Evolutionary conservation across 306 rosid species (phyloP), one percentile per base, ranked within the genome.

Genomic region (Ochetophila trinervis): DNA sequence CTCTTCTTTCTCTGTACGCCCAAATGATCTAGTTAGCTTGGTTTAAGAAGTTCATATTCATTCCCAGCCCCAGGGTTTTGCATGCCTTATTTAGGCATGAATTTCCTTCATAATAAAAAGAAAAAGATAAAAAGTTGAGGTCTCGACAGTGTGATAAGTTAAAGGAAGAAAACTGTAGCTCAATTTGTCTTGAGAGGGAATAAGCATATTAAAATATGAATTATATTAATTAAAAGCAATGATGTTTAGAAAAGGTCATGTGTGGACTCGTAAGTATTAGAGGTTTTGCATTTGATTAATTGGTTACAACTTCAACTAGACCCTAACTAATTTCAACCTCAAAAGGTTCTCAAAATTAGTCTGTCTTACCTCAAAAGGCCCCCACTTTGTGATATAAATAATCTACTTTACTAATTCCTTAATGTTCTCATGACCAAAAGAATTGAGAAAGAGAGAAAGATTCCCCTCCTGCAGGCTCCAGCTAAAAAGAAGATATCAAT

Each of bases 401-500:
- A 20, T 5, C 15, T 6, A 66, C 50, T 1, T n/a, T 21, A 17
- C 5, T 13, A 20, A 18, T 40, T 20, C 65, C 54, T 22, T 45
- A 35, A 18, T 64, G 58, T 35, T 62, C 68, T 60, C 65, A 58
- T 12, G 32, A 27, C 73, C 34, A 68, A 68, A 70, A 36, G 44
- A 61, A 44, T 57, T 57, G 42, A 63, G 62, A 24, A 63, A 37
- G 59, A 55, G 52, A 47, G 59, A 60, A 69, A 78, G 86, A 83
- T 80, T 82, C 91, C 80, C 69, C 45, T 40, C 2, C 32, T 27
- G 32, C 10, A 40, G 45, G 45, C 45, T 74, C 74, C 76, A 74
- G 84, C 78, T 74, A 78, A 71, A 88, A 82, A 78, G 85, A 76
- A 72, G 74, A 77, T 71, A 63, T 80, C 74, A 82, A 76, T 79